A percentile compares a stretch with the other conserved stretches of the same genome.
phyloP scores from a whole-genome alignment of 2,329 filamentous ascomycete genomes.

The Saccharata proteae region DNA sequence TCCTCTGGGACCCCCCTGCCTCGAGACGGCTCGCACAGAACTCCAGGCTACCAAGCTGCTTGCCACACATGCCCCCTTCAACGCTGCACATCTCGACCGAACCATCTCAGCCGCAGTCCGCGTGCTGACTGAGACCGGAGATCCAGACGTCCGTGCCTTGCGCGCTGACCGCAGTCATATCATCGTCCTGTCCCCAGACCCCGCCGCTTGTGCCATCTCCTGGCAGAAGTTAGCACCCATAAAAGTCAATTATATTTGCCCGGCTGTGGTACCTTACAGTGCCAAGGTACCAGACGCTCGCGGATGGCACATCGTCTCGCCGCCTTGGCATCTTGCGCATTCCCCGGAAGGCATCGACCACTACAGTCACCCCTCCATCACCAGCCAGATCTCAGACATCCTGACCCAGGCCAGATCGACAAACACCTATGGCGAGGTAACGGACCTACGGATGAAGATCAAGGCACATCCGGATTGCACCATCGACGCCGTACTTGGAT shows the following conservation, averaged over 20 bases:
- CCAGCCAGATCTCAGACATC: slow-evolving; percentile 4
- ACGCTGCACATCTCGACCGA: slow-evolving; percentile 3
- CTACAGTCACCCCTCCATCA: too few relatives aligned
- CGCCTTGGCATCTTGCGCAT: too few relatives aligned
- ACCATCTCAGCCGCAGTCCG: slow-evolving; percentile 9
- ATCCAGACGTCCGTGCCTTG: slow-evolving; percentile 3
- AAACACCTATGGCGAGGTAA: slow-evolving; percentile 6
- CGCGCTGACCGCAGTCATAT: slow-evolving; percentile 8
- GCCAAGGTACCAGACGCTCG: background rate
- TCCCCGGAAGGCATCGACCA: background rate
- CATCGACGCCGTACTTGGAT: slow-evolving; percentile 8
- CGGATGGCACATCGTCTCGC: too few relatives aligned
- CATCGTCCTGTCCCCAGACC: slow-evolving; percentile 11
- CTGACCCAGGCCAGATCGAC: slow-evolving; percentile 4
- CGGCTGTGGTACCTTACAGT: slow-evolving; percentile 7
- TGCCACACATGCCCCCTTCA: slow-evolving; percentile 1
- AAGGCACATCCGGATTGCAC: slow-evolving; percentile 4
- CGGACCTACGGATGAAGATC: slow-evolving; percentile 8
- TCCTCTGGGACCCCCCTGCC: slow-evolving; percentile 6
- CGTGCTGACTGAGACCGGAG: slow-evolving; percentile 1
- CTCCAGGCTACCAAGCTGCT: slow-evolving; percentile 6
- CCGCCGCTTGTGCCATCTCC: slow-evolving; percentile 3
- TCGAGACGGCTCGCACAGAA: slow-evolving; percentile 3
- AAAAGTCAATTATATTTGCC: slow-evolving; percentile 7
- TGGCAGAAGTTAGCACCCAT: slow-evolving; percentile 1